These are phyloP conservation scores for Pythium dissotocum DNA, from an alignment of 352 stramenopile species.

Conservation along the genomic window DNA sequence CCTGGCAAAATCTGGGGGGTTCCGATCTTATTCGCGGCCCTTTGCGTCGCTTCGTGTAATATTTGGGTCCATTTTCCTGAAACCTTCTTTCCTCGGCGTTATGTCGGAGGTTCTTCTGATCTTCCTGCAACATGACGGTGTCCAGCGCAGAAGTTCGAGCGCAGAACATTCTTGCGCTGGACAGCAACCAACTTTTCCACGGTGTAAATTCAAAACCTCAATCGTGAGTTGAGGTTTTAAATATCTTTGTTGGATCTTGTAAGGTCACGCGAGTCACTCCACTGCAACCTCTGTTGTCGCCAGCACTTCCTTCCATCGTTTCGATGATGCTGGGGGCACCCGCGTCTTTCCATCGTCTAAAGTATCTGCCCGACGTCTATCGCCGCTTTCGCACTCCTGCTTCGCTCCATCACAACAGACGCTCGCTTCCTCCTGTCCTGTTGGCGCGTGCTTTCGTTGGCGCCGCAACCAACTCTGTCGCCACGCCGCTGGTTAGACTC, in stretches of 20 bases:
- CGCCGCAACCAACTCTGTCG: neutral
- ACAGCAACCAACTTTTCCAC: constrained; percentile 7
- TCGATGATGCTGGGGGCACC: neutral
- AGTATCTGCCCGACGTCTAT: neutral
- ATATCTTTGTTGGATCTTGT: constrained; percentile 11
- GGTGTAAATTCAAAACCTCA: neutral
- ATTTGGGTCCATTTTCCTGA: neutral
- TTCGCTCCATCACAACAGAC: constrained; percentile 16
- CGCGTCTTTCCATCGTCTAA: constrained; percentile 1
- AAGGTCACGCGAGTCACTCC: constrained; percentile 3
- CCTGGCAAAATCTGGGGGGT: neutral
- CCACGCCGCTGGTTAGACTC: neutral
- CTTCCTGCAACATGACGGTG: neutral
- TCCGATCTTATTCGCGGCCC: neutral
- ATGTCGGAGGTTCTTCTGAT: neutral
- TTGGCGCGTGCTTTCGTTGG: constrained; percentile 4
- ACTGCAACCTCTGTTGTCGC: constrained; percentile 9
- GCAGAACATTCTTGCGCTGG: neutral
- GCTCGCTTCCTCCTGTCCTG: neutral
- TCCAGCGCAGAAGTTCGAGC: neutral
- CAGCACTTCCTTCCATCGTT: constrained; percentile 18
- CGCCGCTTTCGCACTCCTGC: neutral
- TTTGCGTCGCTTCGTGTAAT: neutral
- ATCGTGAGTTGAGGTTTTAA: constrained; percentile 13
- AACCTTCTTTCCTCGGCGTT: neutral